A percentile compares a stretch with the other conserved stretches of the same genome.
Conservation (phyloP, 2,329 filamentous ascomycete genomes). For the Rachicladosporium sp. region DNA sequence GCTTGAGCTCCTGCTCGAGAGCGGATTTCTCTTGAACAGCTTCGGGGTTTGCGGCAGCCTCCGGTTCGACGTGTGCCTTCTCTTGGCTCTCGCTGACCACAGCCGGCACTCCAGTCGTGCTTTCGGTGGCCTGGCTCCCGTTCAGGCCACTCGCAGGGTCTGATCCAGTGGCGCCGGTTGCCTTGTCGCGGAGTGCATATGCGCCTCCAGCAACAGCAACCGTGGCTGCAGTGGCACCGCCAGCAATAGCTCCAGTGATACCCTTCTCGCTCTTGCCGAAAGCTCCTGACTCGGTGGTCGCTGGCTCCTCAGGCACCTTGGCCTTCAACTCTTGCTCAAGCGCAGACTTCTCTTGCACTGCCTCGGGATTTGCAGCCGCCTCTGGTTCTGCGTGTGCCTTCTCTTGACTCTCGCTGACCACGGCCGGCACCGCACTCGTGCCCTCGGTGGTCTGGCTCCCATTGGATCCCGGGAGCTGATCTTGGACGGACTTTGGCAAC, state of each 20-base stretch:
- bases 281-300: constrained; percentile 14
- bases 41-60: constrained; percentile 51
- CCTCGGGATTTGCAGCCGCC: constrained; percentile 50
- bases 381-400: constrained; percentile 51
- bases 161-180: constrained; percentile 25
- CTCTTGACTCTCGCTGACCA: constrained; percentile 60
- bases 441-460: not conserved
- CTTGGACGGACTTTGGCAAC: constrained; percentile 30
- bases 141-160: constrained; percentile 11
- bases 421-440: constrained; percentile 39
- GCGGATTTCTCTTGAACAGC: constrained; percentile 36
- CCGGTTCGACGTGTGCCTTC: constrained; percentile 50
- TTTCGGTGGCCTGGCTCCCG: not conserved
- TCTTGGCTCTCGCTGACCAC: constrained; percentile 60
- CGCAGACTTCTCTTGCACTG: constrained; percentile 31
- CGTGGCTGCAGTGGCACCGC: constrained; percentile 32
- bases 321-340: constrained; percentile 49
- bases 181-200: constrained; percentile 25
- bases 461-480: constrained; percentile 24
- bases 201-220: constrained; percentile 30
- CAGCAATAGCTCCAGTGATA: constrained; percentile 31
- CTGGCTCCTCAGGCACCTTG: constrained; percentile 35
- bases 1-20: constrained; percentile 57
- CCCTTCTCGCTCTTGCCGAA: constrained; percentile 24
- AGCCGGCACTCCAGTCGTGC: constrained; percentile 39